Percentiles rank a stretch among this genome's conserved stretches.
Evolutionary conservation across 2,329 filamentous ascomycete genomes (phyloP).

Genomic region (Trichoderma atroviride): DNA sequence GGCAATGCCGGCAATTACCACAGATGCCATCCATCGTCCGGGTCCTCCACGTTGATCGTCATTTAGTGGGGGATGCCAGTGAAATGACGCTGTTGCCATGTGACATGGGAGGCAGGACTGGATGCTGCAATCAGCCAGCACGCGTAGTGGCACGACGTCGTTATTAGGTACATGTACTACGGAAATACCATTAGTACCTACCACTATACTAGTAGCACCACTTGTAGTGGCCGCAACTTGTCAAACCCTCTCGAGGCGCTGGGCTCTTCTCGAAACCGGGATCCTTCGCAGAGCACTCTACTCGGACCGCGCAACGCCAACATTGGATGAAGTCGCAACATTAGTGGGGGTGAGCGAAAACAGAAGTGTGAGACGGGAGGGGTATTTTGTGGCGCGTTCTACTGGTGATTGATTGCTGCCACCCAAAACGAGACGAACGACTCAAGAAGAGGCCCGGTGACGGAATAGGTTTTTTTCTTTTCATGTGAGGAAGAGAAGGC

Average conservation of each 20-base stretch:
- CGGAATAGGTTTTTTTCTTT: neutral
- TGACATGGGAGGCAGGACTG: neutral
- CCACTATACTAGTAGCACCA: neutral
- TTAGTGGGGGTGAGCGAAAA: slow-evolving; percentile 6
- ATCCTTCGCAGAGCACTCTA: neutral
- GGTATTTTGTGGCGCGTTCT: slow-evolving; percentile 18
- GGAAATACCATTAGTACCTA: too few species aligned
- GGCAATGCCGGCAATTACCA: neutral
- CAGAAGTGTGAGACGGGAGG: slow-evolving; percentile 15
- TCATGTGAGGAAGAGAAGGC: neutral
- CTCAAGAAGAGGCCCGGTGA: neutral
- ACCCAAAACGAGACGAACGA: neutral
- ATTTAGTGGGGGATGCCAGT: neutral
- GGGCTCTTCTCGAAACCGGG: neutral
- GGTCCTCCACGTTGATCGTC: neutral
- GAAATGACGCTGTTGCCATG: neutral
- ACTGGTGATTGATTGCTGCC: neutral
- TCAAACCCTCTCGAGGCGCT: neutral
- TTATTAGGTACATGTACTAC: neutral
- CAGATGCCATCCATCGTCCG: neutral
- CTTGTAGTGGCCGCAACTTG: neutral
- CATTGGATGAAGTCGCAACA: slow-evolving; percentile 1
- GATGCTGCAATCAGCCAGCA: neutral
- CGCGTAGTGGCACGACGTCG: neutral
- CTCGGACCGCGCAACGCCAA: slow-evolving; percentile 6